Conservation (phyloP, 495 filamentous ascomycete genomes). For the Lasiosphaeriaceae sp. region DNA sequence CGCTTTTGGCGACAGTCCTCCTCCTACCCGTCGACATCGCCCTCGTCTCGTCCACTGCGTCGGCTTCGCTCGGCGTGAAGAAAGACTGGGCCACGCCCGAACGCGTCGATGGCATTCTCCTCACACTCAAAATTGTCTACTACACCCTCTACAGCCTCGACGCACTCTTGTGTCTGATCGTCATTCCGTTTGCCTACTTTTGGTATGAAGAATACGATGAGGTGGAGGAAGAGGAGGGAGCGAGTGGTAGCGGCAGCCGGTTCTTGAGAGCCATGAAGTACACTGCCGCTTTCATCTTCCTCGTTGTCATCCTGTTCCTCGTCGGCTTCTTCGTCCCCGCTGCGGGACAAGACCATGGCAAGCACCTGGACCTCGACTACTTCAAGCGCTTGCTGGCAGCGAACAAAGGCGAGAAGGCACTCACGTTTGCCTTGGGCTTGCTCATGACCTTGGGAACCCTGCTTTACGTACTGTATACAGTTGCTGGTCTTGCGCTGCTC, state of each 20-base stretch:
- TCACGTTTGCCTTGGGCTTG: slow-evolving; percentile 83
- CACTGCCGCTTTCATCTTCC: slow-evolving; percentile 74
- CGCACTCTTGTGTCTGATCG: slow-evolving; percentile 81
- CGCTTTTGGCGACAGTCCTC: slow-evolving; percentile 86
- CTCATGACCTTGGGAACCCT: slow-evolving; percentile 80
- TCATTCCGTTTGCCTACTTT: slow-evolving; percentile 96
- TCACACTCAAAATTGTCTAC: slow-evolving; percentile 82
- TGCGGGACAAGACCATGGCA: slow-evolving; percentile 56
- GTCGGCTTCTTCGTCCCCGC: slow-evolving; percentile 91
- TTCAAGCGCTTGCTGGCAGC: slow-evolving; percentile 80
- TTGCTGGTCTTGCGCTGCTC: slow-evolving; percentile 80
- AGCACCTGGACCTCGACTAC: slow-evolving; percentile 75
- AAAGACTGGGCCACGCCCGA: slow-evolving; percentile 91
- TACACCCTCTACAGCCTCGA: slow-evolving; percentile 91
- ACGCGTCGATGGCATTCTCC: slow-evolving; percentile 68
- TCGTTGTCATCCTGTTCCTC: slow-evolving; percentile 79
- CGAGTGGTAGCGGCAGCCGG: slow-evolving; percentile 61
- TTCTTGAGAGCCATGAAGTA: slow-evolving; percentile 87
- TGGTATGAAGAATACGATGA: slow-evolving; percentile 97
- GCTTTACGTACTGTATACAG: slow-evolving; percentile 85
- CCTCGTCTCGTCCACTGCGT: slow-evolving; percentile 82
- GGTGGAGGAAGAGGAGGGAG: slow-evolving; percentile 71
- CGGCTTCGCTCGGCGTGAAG: slow-evolving; percentile 69
- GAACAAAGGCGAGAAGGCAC: slow-evolving; percentile 87
- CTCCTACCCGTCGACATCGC: slow-evolving; percentile 94